phyloP scores from a whole-genome alignment of 2,329 filamentous ascomycete genomes.

The Neospermospora avenae region DNA sequence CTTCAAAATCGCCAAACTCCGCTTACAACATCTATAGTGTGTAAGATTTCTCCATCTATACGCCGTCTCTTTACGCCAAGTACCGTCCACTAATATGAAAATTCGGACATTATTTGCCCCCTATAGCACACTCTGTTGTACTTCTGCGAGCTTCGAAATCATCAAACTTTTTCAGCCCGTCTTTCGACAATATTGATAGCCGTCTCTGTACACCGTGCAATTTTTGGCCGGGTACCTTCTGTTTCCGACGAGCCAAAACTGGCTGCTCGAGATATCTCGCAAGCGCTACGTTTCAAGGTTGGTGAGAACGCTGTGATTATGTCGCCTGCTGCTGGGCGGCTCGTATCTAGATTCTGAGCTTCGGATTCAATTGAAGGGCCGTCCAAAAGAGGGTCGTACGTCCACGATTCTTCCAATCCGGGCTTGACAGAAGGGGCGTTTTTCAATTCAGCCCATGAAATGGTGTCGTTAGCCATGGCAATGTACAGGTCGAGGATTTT shows the following conservation, averaged over 20 bases:
- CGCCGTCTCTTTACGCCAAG: conserved; percentile 8
- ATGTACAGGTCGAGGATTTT: conserved; percentile 59
- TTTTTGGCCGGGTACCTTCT: conserved; percentile 29
- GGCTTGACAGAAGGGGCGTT: conserved; percentile 47
- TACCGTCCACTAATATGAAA: neutral
- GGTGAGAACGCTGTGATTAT: conserved; percentile 36
- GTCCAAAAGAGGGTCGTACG: conserved; percentile 50
- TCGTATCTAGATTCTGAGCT: conserved; percentile 4
- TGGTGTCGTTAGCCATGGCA: conserved; percentile 49
- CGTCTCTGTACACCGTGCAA: conserved; percentile 25
- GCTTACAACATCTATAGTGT: conserved; percentile 2
- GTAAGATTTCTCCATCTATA: conserved; percentile 5
- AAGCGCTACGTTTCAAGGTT: conserved; percentile 48
- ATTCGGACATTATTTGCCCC: neutral
- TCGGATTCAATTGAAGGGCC: conserved; percentile 31
- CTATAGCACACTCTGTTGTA: conserved; percentile 20
- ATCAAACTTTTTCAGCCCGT: conserved; percentile 32
- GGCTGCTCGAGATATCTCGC: conserved; percentile 49
- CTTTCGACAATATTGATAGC: conserved; percentile 29
- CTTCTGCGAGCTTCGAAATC: neutral
- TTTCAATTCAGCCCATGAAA: conserved; percentile 51
- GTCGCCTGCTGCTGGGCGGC: conserved; percentile 44
- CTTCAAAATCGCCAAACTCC: conserved; percentile 5
- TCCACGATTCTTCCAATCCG: conserved; percentile 55
- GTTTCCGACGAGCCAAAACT: conserved; percentile 42